Percentiles rank a stretch among this genome's conserved stretches.
phyloP scores from a whole-genome alignment of 306 rosid genomes.

The Malus asiatica region DNA sequence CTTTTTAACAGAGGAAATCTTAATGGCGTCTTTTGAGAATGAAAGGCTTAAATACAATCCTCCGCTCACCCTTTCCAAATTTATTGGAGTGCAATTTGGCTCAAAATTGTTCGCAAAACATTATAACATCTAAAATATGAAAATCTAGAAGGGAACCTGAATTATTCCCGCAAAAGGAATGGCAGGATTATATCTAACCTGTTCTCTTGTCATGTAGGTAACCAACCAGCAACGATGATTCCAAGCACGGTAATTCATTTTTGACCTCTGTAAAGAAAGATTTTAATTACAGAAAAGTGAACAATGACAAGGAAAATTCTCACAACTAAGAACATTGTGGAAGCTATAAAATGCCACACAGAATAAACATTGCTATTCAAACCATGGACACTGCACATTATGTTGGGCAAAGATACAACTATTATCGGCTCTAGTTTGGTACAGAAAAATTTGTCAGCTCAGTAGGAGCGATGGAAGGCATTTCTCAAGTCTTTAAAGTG shows the following conservation, averaged over 20 bases:
- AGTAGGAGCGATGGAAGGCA: neutral
- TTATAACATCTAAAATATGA: neutral
- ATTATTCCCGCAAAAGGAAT: neutral
- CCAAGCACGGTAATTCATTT: slow-evolving; percentile 98
- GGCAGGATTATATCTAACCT: slow-evolving; percentile 31
- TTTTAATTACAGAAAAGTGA: slow-evolving; percentile 7
- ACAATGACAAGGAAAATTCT: neutral
- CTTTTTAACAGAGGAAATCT: neutral
- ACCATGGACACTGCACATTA: neutral
- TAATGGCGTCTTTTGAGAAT: neutral
- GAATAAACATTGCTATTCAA: neutral
- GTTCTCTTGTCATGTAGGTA: slow-evolving; percentile 57
- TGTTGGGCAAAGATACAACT: neutral
- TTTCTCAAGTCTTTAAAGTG: neutral
- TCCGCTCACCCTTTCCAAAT: neutral
- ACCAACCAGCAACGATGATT: slow-evolving; percentile 84
- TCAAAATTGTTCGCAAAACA: neutral
- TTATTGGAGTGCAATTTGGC: neutral
- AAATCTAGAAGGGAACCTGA: neutral
- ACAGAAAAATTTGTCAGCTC: neutral
- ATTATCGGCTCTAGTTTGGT: neutral
- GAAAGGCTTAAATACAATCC: neutral
- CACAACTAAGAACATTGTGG: neutral
- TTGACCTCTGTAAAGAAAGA: slow-evolving; percentile 54
- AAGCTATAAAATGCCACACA: neutral